Evolutionary conservation across 2,329 filamentous ascomycete genomes (phyloP), one percentile per base, ranked within the genome.

Genomic region (Zalaria obscura): DNA sequence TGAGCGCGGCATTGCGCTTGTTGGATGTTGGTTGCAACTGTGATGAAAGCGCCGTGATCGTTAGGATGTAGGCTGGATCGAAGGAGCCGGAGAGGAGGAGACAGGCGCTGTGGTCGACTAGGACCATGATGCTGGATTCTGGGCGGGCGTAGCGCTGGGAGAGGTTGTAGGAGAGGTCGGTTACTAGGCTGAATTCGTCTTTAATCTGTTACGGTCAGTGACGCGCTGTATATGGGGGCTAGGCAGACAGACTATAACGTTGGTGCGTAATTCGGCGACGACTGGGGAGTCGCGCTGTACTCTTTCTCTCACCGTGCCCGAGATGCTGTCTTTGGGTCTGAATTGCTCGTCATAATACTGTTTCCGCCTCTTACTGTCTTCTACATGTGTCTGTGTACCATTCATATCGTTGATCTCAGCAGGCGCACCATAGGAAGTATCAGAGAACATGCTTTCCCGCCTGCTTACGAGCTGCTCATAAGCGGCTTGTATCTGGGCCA

Each of bases 11-110:
- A 58, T 89, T 91, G 47, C 85, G 76, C 57, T 83, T 82, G 63
- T 94, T 94, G 40, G 76, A 84, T 3, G 77, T 73, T 0, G 83
- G 75, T 46, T 80, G 78, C 43, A 91, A 65, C 48, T 84, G 72
- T 7, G 69, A 69, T 1, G 81, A 70, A 6, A 91, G 67, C 1
- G 84, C 78, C 31, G 73, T 79, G 45, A 94, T 73, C 29, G 76
- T 80, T 53, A 93, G 67, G 45, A 79, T 72, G 55, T 94, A 95
- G 18, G 84, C 83, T 3, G 84, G 81, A 39, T 87, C 80, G 48
- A 84, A 81, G 4, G 76, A 78, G 31, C 79, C 82, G 2, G 76
- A 82, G 45, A 89, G 80, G 42, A 85, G 67, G 50, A 94, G 73
- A 54, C 80, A 83, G 9, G 75, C 72, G 26, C 80, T 78, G 53